Base-by-base conservation (phyloP, 331 rosid genomes). In the Quercus phellos region DNA sequence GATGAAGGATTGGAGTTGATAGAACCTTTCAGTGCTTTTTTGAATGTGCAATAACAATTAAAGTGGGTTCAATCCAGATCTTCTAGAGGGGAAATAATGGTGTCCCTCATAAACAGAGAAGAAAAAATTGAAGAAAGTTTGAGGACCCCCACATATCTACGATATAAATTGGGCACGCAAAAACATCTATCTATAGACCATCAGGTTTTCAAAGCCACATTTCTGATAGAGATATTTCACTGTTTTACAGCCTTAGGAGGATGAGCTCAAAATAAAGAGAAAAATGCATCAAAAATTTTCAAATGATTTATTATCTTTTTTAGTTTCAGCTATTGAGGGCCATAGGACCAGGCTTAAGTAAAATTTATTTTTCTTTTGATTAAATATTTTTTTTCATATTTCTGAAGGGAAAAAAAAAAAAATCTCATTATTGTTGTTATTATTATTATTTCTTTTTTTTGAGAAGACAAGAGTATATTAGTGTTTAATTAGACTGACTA, bases 21-120 rank as follows among this genome's bases (percentile, higher is more conserved):
- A 22, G 53, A 69, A 78, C 54, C 54, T 66, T 51, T 60, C 51
- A 55, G 24, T 78, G 55, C 29, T 74, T 24, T 73, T 64, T 74
- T 24, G 73, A 70, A 69, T 73, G 77, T 80, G 74, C 18, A 81
- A 80, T 42, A 43, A 81, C 77, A 77, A 43, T 74, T 70, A 54
- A 68, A 69, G 85, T 84, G 85, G 85, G 82, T 80, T 84, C 76
- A 75, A 74, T 80, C 83, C 81, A 7, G 74, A 73, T 84, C 82
- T 77, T 77, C 83, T 77, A 74, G 71, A 3, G 16, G 21, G 21
- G 35, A 61, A 80, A 74, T 76, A 59, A 84, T 77, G 74, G 79
- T 80, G 82, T 60, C 77, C 79, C 84, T 80, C 70, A 58, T 17
- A 66, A 66, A 18, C 27, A 66, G 43, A 51, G 76, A 84, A 72